phyloP scores from a whole-genome alignment of 768 basidiomycete species.

The Psilocybe tampanensis region DNA sequence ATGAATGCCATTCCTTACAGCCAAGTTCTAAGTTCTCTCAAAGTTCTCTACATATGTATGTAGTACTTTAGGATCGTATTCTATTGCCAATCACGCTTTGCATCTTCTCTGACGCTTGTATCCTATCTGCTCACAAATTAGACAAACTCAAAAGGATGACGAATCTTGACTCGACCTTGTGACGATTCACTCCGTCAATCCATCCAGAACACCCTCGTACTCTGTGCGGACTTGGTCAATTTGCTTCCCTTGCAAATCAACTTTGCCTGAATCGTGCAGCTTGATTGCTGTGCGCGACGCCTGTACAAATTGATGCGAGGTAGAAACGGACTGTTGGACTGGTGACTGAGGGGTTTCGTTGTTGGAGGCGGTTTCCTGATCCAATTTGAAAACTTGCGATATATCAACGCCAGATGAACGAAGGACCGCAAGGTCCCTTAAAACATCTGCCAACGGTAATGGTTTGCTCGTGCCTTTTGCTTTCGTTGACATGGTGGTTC shows the following conservation, averaged over 20 bases:
- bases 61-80: too few species aligned
- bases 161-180: not conserved
- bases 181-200: constrained; percentile 19
- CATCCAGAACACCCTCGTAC: constrained; percentile 55
- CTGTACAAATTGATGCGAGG: constrained; percentile 61
- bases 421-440: constrained; percentile 74
- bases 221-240: constrained; percentile 59
- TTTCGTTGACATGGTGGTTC: constrained; percentile 27
- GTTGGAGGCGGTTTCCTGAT: constrained; percentile 1
- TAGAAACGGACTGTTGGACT: constrained; percentile 43
- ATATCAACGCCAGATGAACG: constrained; percentile 55
- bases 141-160: not conserved
- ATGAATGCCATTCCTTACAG: too few species aligned
- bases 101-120: too few species aligned
- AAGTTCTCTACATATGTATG: too few species aligned
- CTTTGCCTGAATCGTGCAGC: constrained; percentile 51
- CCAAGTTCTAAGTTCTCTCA: too few species aligned
- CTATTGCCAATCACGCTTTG: too few species aligned
- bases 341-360: constrained; percentile 17
- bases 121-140: not conserved
- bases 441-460: constrained; percentile 57
- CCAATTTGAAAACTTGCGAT: constrained; percentile 24
- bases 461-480: constrained; percentile 42
- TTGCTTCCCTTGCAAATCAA: constrained; percentile 51
- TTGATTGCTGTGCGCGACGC: constrained; percentile 61